Conservation (phyloP, 192 early-diverging fungal genomes). For the Radiomyces spectabilis region DNA sequence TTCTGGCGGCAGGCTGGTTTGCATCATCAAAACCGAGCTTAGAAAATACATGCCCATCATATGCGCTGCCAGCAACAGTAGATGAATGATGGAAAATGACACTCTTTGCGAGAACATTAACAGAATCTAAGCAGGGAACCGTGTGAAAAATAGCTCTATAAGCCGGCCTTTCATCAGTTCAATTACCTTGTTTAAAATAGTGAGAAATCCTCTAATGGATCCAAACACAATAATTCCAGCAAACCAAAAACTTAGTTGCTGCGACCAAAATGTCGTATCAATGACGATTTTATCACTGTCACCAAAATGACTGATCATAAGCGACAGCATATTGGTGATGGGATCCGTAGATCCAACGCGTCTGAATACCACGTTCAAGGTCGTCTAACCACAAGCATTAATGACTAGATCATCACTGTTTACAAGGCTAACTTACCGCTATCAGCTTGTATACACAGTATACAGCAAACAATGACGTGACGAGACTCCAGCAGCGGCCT, state of each 20-base stretch:
- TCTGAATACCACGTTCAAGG: conserved; percentile 71
- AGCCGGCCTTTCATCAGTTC: background rate
- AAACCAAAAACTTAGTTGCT: conserved; percentile 88
- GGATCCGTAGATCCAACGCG: conserved; percentile 73
- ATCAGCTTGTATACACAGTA: conserved; percentile 89
- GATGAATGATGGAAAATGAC: conserved; percentile 64
- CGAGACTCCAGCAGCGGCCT: conserved; percentile 73
- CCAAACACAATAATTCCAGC: conserved; percentile 85
- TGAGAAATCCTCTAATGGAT: conserved; percentile 82
- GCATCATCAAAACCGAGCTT: conserved; percentile 88
- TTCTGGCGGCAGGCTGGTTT: conserved; percentile 76
- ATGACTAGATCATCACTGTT: background rate
- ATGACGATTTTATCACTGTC: conserved; percentile 41
- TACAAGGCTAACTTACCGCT: conserved; percentile 39
- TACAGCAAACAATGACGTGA: conserved; percentile 81
- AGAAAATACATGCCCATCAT: conserved; percentile 93
- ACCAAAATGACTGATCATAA: conserved; percentile 55
- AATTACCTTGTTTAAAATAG: conserved; percentile 67
- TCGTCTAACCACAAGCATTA: conserved; percentile 36
- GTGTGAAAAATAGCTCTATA: no score
- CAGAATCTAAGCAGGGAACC: conserved; percentile 68
- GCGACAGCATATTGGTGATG: conserved; percentile 70
- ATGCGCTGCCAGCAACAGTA: conserved; percentile 76
- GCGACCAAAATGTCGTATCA: conserved; percentile 79
- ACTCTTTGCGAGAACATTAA: conserved; percentile 47